phyloP scores from a whole-genome alignment of 306 rosid genomes.

The Psophocarpus tetragonolobus region DNA sequence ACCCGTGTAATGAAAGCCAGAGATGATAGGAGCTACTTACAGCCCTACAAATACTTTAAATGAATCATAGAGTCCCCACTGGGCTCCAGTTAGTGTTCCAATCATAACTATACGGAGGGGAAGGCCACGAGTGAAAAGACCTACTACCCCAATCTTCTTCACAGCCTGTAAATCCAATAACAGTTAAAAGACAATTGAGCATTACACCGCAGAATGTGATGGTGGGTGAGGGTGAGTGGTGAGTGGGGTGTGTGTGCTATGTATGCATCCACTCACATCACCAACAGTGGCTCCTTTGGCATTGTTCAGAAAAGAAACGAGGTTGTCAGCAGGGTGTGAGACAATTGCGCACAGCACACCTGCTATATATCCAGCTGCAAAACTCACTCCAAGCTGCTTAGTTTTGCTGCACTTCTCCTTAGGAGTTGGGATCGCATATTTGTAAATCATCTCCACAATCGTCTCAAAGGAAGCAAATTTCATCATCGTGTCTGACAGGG shows the following conservation, averaged over 20 bases:
- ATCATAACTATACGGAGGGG: constrained; percentile 79
- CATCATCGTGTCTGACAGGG: constrained; percentile 73
- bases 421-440: constrained; percentile 62
- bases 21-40: constrained; percentile 51
- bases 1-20: background rate
- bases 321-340: constrained; percentile 86
- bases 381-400: constrained; percentile 75
- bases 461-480: constrained; percentile 79
- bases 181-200: constrained; percentile 14
- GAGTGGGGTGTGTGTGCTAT: background rate
- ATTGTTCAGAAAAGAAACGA: constrained; percentile 83
- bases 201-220: background rate
- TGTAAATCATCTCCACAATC: constrained; percentile 63
- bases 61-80: constrained; percentile 74
- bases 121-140: constrained; percentile 82
- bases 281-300: constrained; percentile 76
- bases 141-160: constrained; percentile 57
- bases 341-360: constrained; percentile 70
- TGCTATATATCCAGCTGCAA: constrained; percentile 69
- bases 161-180: constrained; percentile 61
- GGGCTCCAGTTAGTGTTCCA: constrained; percentile 75
- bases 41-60: constrained; percentile 72
- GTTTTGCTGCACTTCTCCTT: constrained; percentile 65
- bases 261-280: constrained; percentile 53
- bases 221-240: background rate